Conservation (phyloP, 148 eudicot species). For the Selenicereus undatus region DNA sequence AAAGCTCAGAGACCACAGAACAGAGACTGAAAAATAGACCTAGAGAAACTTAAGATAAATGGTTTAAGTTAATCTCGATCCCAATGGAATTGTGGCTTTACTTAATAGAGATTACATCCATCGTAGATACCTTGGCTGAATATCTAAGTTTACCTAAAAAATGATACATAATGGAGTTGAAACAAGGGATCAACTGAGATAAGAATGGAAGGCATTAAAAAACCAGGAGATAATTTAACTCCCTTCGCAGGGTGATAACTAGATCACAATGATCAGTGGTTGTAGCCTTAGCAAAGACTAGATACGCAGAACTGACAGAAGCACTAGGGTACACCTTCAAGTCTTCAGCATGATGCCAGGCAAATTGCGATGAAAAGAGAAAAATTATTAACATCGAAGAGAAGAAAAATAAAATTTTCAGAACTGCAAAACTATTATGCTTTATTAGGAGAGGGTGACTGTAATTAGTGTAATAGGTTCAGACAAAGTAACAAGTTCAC, state of each 20-base stretch:
- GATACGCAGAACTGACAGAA: background rate
- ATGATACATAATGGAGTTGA: background rate
- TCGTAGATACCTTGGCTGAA: background rate
- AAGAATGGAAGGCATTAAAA: background rate
- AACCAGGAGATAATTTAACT: background rate
- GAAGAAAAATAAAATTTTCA: background rate
- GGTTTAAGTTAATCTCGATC: background rate
- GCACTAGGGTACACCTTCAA: background rate
- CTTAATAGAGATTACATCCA: background rate
- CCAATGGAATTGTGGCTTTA: background rate
- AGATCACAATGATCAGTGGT: background rate
- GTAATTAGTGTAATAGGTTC: background rate
- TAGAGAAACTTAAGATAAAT: background rate
- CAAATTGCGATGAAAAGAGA: background rate
- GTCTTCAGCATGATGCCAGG: background rate
- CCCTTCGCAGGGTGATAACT: background rate
- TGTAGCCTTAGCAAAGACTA: background rate
- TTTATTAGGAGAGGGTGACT: background rate
- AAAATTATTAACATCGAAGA: background rate
- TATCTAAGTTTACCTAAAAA: background rate
- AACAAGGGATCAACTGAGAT: background rate
- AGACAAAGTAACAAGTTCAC: background rate
- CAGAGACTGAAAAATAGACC: background rate
- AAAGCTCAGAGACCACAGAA: background rate
- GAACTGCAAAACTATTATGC: background rate